Conservation (phyloP, 139 green algal species). For the Tetraselmis striata region DNA sequence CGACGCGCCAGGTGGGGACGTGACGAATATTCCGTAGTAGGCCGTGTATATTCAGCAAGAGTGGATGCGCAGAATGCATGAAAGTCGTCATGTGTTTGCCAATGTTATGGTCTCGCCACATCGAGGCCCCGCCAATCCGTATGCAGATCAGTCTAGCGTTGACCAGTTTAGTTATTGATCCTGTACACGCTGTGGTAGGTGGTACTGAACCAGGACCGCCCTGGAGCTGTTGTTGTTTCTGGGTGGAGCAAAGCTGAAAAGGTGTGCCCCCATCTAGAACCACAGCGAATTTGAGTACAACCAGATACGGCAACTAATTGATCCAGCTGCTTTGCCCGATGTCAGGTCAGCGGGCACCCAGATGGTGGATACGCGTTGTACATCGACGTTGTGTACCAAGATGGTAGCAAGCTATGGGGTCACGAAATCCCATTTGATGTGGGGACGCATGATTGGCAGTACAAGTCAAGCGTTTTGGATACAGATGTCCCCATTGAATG, state of each 20-base stretch:
- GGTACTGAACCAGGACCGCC: slow-evolving; percentile 15
- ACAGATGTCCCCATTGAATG: slow-evolving; percentile 15
- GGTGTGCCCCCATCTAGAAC: not conserved
- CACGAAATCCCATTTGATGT: slow-evolving; percentile 23
- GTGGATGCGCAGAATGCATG: too few species aligned
- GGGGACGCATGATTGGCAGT: slow-evolving; percentile 27
- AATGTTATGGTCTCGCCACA: too few species aligned
- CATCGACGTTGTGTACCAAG: slow-evolving; percentile 20
- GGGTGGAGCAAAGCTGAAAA: slow-evolving; percentile 23
- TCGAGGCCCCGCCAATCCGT: too few species aligned
- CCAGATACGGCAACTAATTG: too few species aligned
- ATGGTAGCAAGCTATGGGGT: slow-evolving; percentile 19
- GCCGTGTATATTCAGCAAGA: too few species aligned
- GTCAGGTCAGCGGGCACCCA: slow-evolving; percentile 5
- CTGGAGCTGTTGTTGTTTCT: slow-evolving; percentile 15
- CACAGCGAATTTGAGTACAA: too few species aligned
- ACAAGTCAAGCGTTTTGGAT: slow-evolving; percentile 24
- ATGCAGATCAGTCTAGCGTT: too few species aligned
- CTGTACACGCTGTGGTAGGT: too few species aligned
- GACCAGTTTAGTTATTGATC: too few species aligned
- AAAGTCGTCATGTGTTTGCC: too few species aligned
- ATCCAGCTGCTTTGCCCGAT: too few species aligned
- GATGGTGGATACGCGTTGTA: slow-evolving; percentile 22
- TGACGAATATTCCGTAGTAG: too few species aligned
- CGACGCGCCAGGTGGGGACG: slow-evolving; percentile 7